phyloP scores from a whole-genome alignment of 345 rosid species.

The Brassica nigra region DNA sequence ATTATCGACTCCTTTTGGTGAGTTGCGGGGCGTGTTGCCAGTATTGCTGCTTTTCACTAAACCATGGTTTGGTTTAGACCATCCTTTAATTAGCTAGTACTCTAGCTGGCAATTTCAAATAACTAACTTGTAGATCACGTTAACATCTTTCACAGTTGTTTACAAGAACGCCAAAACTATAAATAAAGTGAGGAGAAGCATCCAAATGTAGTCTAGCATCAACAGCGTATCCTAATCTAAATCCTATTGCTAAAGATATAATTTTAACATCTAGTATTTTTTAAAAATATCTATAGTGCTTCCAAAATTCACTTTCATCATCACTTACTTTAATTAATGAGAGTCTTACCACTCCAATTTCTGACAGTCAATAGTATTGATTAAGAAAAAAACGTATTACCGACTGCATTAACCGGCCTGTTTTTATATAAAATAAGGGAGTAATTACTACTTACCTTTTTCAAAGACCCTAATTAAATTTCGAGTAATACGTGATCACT shows the following conservation, averaged over 20 bases:
- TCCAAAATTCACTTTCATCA: not conserved
- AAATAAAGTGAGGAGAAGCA: not conserved
- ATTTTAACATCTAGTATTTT: too few species aligned
- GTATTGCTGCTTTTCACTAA: too few species aligned
- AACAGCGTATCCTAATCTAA: not conserved
- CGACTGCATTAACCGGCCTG: not conserved
- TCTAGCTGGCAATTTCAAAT: too few species aligned
- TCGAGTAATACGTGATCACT: not conserved
- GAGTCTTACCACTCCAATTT: not conserved
- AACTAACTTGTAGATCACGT: too few species aligned
- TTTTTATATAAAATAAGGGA: not conserved
- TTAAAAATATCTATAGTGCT: not conserved
- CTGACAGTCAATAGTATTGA: not conserved
- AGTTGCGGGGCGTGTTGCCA: too few species aligned
- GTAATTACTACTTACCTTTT: not conserved
- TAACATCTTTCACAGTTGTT: not conserved
- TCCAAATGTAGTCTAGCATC: not conserved
- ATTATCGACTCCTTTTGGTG: too few species aligned
- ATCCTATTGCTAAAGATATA: not conserved
- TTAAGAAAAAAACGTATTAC: not conserved
- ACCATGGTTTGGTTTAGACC: too few species aligned
- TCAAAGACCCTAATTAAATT: not conserved
- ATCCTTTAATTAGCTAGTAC: too few species aligned
- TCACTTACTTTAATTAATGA: not conserved
- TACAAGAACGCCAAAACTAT: not conserved